Evolutionary conservation across 495 filamentous ascomycete genomes (phyloP).

Genomic region (Lasiosphaeriaceae sp.): DNA sequence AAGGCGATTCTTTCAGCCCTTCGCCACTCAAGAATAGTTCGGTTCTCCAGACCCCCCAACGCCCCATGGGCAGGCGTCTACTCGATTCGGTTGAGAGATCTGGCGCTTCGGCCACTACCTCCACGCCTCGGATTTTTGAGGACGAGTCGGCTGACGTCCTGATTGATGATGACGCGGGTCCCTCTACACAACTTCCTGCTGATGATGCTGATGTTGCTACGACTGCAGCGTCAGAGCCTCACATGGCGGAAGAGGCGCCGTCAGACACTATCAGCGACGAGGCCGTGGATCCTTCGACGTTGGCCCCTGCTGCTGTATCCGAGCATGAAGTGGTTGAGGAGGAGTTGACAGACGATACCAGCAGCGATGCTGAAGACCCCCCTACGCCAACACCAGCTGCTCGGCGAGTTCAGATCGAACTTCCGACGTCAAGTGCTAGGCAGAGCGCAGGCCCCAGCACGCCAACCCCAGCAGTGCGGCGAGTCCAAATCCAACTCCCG

Average conservation of each 20-base stretch:
- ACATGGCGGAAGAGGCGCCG: no score
- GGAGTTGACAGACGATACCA: background rate
- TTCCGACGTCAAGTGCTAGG: background rate
- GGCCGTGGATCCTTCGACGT: no score
- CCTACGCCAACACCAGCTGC: constrained; percentile 6
- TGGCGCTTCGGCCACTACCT: no score
- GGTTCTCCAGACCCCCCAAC: background rate
- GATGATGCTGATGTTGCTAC: no score
- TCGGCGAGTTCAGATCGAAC: constrained; percentile 1
- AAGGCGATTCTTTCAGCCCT: constrained; percentile 23
- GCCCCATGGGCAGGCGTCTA: background rate
- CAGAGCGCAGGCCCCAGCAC: constrained; percentile 9
- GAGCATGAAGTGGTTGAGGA: background rate
- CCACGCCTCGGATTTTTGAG: no score
- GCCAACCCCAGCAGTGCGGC: constrained; percentile 15
- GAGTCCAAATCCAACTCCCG: constrained; percentile 2
- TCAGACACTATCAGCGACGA: no score
- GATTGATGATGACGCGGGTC: no score
- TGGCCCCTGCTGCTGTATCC: no score
- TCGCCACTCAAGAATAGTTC: constrained; percentile 15
- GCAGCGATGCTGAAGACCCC: background rate
- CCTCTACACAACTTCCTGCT: no score
- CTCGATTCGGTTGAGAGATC: no score
- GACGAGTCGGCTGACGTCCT: no score
- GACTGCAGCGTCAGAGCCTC: no score